Evolutionary conservation across 441 rosid genomes (phyloP).

Genomic region (Pelargonium exstipulatum): DNA sequence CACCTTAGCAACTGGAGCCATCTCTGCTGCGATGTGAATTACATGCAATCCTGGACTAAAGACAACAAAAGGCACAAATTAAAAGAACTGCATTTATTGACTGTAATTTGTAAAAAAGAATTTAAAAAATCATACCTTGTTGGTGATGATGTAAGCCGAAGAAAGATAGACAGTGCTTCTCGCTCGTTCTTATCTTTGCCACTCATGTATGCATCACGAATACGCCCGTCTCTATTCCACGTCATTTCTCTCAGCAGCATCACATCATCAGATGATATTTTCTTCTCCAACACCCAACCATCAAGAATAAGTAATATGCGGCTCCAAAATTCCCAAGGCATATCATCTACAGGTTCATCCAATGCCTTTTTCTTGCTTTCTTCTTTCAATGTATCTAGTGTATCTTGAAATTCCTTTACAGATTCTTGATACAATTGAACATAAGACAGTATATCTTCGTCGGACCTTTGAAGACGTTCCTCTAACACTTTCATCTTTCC

Average conservation of each 20-base stretch:
- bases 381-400: constrained; percentile 65
- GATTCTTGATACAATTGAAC: constrained; percentile 79
- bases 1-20: constrained; percentile 99
- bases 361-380: constrained; percentile 61
- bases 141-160: constrained; percentile 52
- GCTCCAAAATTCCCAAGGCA: constrained; percentile 93
- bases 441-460: constrained; percentile 72
- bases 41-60: constrained; percentile 82
- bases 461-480: constrained; percentile 79
- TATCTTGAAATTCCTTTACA: constrained; percentile 82
- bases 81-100: too few relatives aligned
- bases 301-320: constrained; percentile 67
- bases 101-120: too few relatives aligned
- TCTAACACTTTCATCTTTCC: constrained; percentile 72
- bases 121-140: too few relatives aligned
- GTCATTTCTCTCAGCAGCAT: constrained; percentile 66
- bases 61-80: constrained; percentile 40
- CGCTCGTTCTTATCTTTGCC: constrained; percentile 64
- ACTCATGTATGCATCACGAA: constrained; percentile 54
- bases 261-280: constrained; percentile 57
- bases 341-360: constrained; percentile 61
- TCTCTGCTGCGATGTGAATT: constrained; percentile 90
- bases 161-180: constrained; percentile 57
- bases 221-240: constrained; percentile 66
- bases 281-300: constrained; percentile 93